Conservation (phyloP, 1,284 basidiomycete genomes). For the Puccinia novopanici region DNA sequence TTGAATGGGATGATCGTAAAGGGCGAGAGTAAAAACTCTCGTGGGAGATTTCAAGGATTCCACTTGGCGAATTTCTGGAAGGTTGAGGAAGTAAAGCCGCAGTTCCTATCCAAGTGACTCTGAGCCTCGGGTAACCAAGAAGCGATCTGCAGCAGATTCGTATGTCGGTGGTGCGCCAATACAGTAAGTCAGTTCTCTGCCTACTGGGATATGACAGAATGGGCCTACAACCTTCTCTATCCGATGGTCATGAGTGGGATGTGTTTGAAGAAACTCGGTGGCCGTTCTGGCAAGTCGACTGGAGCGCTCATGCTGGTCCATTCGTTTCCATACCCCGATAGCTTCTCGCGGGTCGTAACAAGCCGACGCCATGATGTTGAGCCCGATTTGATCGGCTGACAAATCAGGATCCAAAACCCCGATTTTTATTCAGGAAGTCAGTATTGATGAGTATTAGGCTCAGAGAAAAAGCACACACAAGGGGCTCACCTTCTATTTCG, state of each 20-base stretch:
- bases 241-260: conserved; percentile 42
- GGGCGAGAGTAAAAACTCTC: too few relatives aligned
- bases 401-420: background rate
- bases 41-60: conserved; percentile 35
- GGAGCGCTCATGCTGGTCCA: conserved; percentile 49
- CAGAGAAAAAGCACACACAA: conserved; percentile 25
- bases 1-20: too few relatives aligned
- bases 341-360: conserved; percentile 54
- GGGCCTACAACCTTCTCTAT: conserved; percentile 40
- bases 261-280: conserved; percentile 51
- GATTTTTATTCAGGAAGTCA: too few relatives aligned
- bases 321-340: conserved; percentile 47
- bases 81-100: conserved; percentile 35
- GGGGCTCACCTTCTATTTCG: conserved; percentile 55
- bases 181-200: background rate
- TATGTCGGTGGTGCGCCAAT: too few relatives aligned
- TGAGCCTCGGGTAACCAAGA: conserved; percentile 46
- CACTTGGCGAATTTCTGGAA: conserved; percentile 12
- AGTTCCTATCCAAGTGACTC: conserved; percentile 21
- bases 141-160: too few relatives aligned
- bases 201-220: background rate
- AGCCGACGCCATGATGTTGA: conserved; percentile 56
- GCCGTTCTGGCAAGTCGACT: conserved; percentile 55
- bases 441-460: too few relatives aligned
- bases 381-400: conserved; percentile 52